phyloP scores from a whole-genome alignment of 345 rosid species.

The Salix suchowensis region DNA sequence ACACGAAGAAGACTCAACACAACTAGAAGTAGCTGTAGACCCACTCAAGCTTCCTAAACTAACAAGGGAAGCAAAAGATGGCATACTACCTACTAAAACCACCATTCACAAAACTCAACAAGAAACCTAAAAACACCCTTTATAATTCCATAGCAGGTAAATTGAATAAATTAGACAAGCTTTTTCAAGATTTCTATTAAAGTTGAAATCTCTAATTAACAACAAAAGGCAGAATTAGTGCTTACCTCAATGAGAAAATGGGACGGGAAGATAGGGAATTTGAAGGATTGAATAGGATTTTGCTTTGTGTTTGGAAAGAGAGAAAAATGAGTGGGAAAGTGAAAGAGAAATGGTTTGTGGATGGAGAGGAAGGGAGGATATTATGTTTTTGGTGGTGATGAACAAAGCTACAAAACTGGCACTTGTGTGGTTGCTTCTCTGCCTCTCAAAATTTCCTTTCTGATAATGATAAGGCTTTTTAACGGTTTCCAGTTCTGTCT shows the following conservation, averaged over 20 bases:
- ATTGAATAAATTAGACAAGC: neutral
- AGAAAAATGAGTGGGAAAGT: neutral
- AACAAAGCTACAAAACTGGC: too few relatives aligned
- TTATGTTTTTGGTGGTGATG: too few relatives aligned
- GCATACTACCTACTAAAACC: conserved; percentile 74
- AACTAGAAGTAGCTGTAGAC: conserved; percentile 21
- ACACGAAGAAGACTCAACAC: conserved; percentile 30
- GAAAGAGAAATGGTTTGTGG: too few relatives aligned
- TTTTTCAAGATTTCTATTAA: neutral
- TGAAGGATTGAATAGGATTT: neutral
- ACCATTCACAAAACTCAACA: conserved; percentile 27
- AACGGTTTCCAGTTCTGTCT: too few relatives aligned
- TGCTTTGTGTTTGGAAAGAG: neutral
- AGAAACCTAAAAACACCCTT: neutral
- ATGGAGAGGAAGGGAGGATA: too few relatives aligned
- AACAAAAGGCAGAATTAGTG: neutral
- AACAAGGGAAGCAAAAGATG: conserved; percentile 64
- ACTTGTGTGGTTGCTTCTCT: too few relatives aligned
- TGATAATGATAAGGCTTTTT: too few relatives aligned
- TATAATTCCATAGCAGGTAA: neutral
- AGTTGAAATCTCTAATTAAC: neutral
- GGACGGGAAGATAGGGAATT: neutral
- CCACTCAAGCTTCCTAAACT: conserved; percentile 42
- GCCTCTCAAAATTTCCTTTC: too few relatives aligned
- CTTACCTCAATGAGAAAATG: neutral